phyloP scores from a whole-genome alignment of 352 stramenopile genomes.

The Phytopythium mirpurense region DNA sequence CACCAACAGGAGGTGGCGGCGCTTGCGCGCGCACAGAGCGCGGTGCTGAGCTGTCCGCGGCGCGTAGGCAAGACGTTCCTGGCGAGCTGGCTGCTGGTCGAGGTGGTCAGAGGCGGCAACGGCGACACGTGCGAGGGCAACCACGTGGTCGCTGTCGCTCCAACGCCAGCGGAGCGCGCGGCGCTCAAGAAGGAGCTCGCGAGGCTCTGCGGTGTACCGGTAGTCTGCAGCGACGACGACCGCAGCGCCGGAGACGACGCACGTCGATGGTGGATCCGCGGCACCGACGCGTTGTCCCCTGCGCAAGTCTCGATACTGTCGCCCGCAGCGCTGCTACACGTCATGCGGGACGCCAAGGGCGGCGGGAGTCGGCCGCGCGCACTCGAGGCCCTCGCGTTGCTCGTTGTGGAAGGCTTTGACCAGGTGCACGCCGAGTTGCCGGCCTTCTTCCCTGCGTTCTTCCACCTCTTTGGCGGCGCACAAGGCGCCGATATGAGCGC shows the following conservation, averaged over 20 bases:
- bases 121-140: too few species aligned
- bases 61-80: slow-evolving; percentile 73
- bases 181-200: slow-evolving; percentile 33
- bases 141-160: slow-evolving; percentile 39
- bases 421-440: slow-evolving; percentile 54
- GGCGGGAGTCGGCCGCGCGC: slow-evolving; percentile 4
- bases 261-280: slow-evolving; percentile 12
- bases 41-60: slow-evolving; percentile 49
- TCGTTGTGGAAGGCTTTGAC: slow-evolving; percentile 67
- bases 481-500: slow-evolving; percentile 8
- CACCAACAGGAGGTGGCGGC: slow-evolving; percentile 73
- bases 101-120: slow-evolving; percentile 16
- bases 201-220: slow-evolving; percentile 31
- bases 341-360: slow-evolving; percentile 18
- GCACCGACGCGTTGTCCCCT: slow-evolving; percentile 2
- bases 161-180: slow-evolving; percentile 20
- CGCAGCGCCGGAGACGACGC: slow-evolving; percentile 1
- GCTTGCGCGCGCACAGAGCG: slow-evolving; percentile 52
- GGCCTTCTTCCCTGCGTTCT: slow-evolving; percentile 39
- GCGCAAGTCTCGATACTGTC: slow-evolving; percentile 37
- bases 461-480: slow-evolving; percentile 20
- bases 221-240: slow-evolving; percentile 29
- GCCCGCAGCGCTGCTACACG: slow-evolving; percentile 33
- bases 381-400: slow-evolving; percentile 27
- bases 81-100: slow-evolving; percentile 43